Conservation (phyloP, 495 filamentous ascomycete species). For the Cercophora sp. region DNA sequence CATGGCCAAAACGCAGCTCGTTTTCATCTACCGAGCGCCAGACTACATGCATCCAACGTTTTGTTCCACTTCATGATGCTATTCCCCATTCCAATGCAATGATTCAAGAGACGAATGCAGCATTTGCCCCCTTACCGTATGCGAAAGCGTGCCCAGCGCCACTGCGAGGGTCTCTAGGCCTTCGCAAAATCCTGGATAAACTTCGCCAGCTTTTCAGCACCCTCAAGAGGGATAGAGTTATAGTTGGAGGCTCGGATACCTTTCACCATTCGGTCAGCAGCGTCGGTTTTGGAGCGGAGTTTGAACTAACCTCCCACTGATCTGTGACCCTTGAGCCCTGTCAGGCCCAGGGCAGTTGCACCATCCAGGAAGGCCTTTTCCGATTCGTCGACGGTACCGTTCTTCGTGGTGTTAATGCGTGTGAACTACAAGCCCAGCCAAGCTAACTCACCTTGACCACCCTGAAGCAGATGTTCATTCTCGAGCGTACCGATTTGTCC, state of each 20-base stretch:
- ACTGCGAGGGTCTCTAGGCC: too few species aligned
- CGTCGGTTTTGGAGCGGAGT: neutral
- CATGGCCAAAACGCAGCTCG: too few species aligned
- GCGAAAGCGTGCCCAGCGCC: too few species aligned
- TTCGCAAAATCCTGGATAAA: conserved; percentile 58
- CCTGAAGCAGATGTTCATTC: conserved; percentile 93
- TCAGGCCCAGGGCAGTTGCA: conserved; percentile 57
- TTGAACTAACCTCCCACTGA: conserved; percentile 52
- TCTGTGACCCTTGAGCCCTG: conserved; percentile 77
- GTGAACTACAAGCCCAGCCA: neutral
- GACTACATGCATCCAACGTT: too few species aligned
- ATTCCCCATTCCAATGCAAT: too few species aligned
- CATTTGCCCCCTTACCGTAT: too few species aligned
- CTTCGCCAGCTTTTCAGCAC: conserved; percentile 54
- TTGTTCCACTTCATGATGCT: too few species aligned
- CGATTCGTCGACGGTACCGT: conserved; percentile 52
- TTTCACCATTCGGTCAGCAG: neutral
- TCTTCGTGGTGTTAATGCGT: conserved; percentile 22
- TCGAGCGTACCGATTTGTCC: conserved; percentile 64
- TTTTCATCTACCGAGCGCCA: too few species aligned
- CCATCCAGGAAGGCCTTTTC: conserved; percentile 78
- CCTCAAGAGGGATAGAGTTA: conserved; percentile 58
- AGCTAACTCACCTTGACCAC: conserved; percentile 45
- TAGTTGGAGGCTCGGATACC: conserved; percentile 64
- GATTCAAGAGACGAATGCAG: too few species aligned